Conservation (phyloP, 192 early-diverging fungal species). For the Backusella mclennaniae region DNA sequence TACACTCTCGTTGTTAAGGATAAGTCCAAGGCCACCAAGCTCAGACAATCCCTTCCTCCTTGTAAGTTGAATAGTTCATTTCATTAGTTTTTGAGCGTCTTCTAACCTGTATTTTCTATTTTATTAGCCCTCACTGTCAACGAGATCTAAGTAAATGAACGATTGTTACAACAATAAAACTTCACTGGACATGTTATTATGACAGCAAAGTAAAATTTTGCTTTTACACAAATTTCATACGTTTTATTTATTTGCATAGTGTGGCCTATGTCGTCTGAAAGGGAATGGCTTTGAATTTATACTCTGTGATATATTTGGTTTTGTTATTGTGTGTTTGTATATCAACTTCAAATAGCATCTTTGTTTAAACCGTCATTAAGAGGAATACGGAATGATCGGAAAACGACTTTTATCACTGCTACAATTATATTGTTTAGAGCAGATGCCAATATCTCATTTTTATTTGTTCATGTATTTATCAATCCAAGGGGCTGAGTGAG, state of each 20-base stretch:
- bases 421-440: neutral
- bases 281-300: neutral
- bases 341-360: neutral
- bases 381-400: neutral
- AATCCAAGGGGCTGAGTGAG: no score
- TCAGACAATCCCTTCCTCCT: constrained; percentile 94
- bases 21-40: constrained; percentile 92
- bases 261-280: neutral
- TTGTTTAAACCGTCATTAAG: neutral
- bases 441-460: neutral
- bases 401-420: neutral
- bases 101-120: neutral
- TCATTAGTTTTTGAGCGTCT: neutral
- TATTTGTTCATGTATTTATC: no score
- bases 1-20: constrained; percentile 98
- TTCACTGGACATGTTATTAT: constrained; percentile 3
- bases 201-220: neutral
- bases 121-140: constrained; percentile 34
- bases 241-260: neutral
- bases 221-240: neutral
- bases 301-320: neutral
- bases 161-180: constrained; percentile 7
- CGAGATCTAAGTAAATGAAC: constrained; percentile 35
- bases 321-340: neutral
- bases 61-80: constrained; percentile 46